Conservation (phyloP, 805 yeast species). For the Ascoidea rubescens region DNA sequence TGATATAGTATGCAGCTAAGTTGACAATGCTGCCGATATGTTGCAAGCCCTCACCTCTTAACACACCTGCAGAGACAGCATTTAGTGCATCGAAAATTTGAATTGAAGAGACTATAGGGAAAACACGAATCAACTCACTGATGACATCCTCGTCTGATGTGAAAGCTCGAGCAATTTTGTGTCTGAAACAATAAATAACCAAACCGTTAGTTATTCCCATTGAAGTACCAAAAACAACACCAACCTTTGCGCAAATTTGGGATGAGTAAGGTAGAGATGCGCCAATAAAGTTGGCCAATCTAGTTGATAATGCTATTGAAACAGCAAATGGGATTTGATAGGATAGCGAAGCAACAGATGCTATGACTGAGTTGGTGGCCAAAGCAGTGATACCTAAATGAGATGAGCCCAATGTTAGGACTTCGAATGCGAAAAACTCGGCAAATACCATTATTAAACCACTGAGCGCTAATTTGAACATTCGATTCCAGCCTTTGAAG, state of each 20-base stretch:
- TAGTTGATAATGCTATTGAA: constrained; percentile 39
- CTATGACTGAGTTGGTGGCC: constrained; percentile 42
- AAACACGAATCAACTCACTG: constrained; percentile 31
- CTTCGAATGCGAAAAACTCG: constrained; percentile 43
- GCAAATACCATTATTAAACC: constrained; percentile 43
- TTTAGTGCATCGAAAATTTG: constrained; percentile 61
- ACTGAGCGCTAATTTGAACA: constrained; percentile 33
- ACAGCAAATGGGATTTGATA: constrained; percentile 44
- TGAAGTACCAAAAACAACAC: constrained; percentile 21
- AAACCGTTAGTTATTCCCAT: constrained; percentile 28
- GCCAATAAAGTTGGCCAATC: constrained; percentile 43
- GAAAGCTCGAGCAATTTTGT: constrained; percentile 40
- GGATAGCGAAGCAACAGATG: constrained; percentile 35
- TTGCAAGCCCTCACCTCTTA: constrained; percentile 70
- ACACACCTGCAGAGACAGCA: constrained; percentile 56
- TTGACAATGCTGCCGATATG: constrained; percentile 59
- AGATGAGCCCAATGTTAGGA: constrained; percentile 37
- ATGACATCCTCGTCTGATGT: constrained; percentile 48
- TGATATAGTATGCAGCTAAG: constrained; percentile 52
- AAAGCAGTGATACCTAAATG: constrained; percentile 36
- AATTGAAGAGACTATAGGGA: constrained; percentile 52
- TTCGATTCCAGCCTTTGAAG: constrained; percentile 14
- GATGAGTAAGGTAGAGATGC: constrained; percentile 19
- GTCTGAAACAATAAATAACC: constrained; percentile 29
- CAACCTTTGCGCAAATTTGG: constrained; percentile 25